Evolutionary conservation across 371 early-diverging fungal species (phyloP), one percentile per base, ranked within the genome.

Genomic region (Rhizopus arrhizus): DNA sequence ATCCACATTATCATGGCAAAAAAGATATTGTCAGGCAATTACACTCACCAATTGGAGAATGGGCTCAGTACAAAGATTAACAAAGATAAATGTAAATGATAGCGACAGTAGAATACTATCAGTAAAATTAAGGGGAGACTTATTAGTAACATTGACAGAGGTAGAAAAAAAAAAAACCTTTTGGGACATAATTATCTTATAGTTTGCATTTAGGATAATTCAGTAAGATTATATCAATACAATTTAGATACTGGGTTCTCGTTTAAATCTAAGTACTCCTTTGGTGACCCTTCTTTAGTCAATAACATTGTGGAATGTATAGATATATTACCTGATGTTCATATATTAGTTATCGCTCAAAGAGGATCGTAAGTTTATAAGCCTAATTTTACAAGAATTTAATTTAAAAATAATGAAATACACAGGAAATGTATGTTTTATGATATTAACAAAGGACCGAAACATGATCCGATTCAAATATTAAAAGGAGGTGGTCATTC

Each of bases 351-450:
- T 2, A 72, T 79, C 13, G 80, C 80, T 33, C 73, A 72, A 53
- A 69, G 75, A 31, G 80, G 80, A 66, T 79, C 77, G 80, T 79
- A 74, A 68, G 75, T 64, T 58, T 51, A 47, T 48, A 47, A 22
- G 22, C 22, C 1, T 22, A 22, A 22, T 22, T 22, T 22, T 22
- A 22, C 22, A 22, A 22, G 22, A 22, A 22, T 22, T 22, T 22
- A 22, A 22, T 22, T 2, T 22, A 16, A 56, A 47, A 15, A 11
- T 16, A 8, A 43, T 45, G 29, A 28, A 41, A 28, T 53, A 5
- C 22, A 29, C 47, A 73, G 80, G 43, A 79, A 74, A 62, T 79
- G 77, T 40, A 59, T 74, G 56, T 76, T 79, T 69, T 79, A 74
- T 52, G 80, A 79, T 54, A 67, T 73, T 16, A 69, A 50, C 13